These are phyloP conservation scores for Vitis hybrid DNA, from an alignment of 177 flowering plant genomes.

Conservation along the genomic window DNA sequence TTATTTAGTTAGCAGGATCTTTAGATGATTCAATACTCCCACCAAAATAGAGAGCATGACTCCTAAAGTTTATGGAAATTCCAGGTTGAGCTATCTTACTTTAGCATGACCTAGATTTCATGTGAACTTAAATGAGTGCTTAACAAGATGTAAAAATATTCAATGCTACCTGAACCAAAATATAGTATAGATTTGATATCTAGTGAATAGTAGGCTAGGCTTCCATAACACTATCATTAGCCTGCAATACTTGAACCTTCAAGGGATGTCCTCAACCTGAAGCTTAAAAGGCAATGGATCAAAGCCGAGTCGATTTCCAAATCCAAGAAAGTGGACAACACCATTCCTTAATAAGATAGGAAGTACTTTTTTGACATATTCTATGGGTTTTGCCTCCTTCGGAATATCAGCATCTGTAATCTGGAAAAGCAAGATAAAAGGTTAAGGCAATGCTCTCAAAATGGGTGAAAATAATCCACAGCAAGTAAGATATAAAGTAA, in stretches of 20 bases:
- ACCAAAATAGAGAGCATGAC: too few relatives aligned
- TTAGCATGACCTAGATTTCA: too few relatives aligned
- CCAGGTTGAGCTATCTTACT: too few relatives aligned
- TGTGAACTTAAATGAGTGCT: too few relatives aligned
- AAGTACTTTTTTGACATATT: slow-evolving; percentile 54
- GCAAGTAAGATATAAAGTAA: background rate
- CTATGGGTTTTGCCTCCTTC: slow-evolving; percentile 83
- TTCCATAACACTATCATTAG: background rate
- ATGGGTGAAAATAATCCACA: background rate
- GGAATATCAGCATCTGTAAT: slow-evolving; percentile 81
- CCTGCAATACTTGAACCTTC: background rate
- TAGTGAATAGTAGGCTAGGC: background rate
- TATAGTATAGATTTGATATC: background rate
- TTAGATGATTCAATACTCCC: too few relatives aligned
- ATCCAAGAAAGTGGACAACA: slow-evolving; percentile 92
- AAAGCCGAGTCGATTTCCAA: slow-evolving; percentile 93
- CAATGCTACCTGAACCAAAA: background rate
- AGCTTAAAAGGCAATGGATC: slow-evolving; percentile 79
- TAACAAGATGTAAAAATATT: too few relatives aligned
- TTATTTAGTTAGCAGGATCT: too few relatives aligned
- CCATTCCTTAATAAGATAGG: slow-evolving; percentile 67
- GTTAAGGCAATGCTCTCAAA: slow-evolving; percentile 3
- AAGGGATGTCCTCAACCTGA: slow-evolving; percentile 54
- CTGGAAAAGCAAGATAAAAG: slow-evolving; percentile 34
- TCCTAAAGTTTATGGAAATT: too few relatives aligned